These are phyloP conservation scores for Tylopilus felleus DNA, from an alignment of 768 basidiomycete species.

Conservation along the genomic window DNA sequence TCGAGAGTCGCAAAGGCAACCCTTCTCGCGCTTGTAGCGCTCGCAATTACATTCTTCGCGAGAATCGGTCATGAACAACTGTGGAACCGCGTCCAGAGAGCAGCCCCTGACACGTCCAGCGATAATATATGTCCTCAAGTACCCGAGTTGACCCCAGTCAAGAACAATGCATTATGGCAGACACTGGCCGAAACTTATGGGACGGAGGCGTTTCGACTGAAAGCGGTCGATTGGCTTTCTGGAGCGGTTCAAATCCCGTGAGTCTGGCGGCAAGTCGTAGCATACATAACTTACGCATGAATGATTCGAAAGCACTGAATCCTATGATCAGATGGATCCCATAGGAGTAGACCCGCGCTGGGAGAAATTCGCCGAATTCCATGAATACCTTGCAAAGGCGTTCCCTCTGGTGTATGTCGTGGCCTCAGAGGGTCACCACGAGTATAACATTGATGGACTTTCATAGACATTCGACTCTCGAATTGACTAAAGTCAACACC, in stretches of 20 bases:
- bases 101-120: background rate
- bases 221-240: constrained; percentile 36
- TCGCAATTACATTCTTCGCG: constrained; percentile 15
- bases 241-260: constrained; percentile 41
- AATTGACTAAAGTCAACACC: constrained; percentile 57
- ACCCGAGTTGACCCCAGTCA: constrained; percentile 31
- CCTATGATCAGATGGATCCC: constrained; percentile 46
- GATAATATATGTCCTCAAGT: constrained; percentile 35
- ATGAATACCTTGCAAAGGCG: constrained; percentile 50
- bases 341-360: constrained; percentile 51
- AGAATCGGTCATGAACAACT: constrained; percentile 1
- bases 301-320: constrained; percentile 42
- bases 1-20: constrained; percentile 8
- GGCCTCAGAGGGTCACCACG: background rate
- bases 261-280: constrained; percentile 15
- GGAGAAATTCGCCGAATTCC: constrained; percentile 52
- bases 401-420: constrained; percentile 59
- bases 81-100: constrained; percentile 1
- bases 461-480: constrained; percentile 45
- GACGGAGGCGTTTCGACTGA: constrained; percentile 34
- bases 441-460: background rate
- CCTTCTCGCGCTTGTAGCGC: constrained; percentile 17
- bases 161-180: constrained; percentile 34
- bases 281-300: constrained; percentile 5
- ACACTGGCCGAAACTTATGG: constrained; percentile 29